These are phyloP conservation scores for Volvariella surrecta DNA, from an alignment of 1,284 basidiomycete genomes.

Conservation along the genomic window DNA sequence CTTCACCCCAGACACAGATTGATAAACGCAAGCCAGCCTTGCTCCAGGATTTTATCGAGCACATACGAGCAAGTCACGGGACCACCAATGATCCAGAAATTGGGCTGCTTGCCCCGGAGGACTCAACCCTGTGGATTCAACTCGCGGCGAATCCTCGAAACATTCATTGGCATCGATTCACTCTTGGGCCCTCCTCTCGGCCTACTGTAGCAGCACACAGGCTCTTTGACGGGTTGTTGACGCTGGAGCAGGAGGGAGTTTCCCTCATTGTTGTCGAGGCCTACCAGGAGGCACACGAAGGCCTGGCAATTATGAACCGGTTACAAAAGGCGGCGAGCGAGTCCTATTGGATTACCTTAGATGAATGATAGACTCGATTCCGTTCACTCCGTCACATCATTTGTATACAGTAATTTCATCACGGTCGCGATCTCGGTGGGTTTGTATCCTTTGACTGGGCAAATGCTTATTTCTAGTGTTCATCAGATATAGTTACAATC, in stretches of 20 bases:
- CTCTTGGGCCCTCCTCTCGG: constrained; percentile 55
- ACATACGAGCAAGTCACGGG: constrained; percentile 23
- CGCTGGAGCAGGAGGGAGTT: constrained; percentile 70
- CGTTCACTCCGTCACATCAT: too few relatives aligned
- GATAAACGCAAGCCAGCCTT: constrained; percentile 19
- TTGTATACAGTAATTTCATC: too few relatives aligned
- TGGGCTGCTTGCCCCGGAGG: constrained; percentile 63
- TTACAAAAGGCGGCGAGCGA: constrained; percentile 88
- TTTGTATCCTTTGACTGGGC: too few relatives aligned
- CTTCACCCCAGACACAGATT: constrained; percentile 35
- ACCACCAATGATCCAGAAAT: constrained; percentile 21
- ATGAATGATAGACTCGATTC: neutral
- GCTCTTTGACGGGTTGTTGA: constrained; percentile 85
- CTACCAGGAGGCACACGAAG: constrained; percentile 74
- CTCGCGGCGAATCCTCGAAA: constrained; percentile 25
- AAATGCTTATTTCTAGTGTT: too few relatives aligned
- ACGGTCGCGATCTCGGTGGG: too few relatives aligned
- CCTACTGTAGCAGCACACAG: constrained; percentile 70
- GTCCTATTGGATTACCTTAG: constrained; percentile 35
- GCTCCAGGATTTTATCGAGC: constrained; percentile 29
- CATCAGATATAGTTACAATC: too few relatives aligned
- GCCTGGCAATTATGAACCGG: constrained; percentile 96
- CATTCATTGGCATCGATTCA: constrained; percentile 44
- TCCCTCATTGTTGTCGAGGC: constrained; percentile 88
- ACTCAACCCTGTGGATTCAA: constrained; percentile 44